Base-by-base conservation (phyloP, 192 early-diverging fungal species). In the Backusella parvicylindrica region DNA sequence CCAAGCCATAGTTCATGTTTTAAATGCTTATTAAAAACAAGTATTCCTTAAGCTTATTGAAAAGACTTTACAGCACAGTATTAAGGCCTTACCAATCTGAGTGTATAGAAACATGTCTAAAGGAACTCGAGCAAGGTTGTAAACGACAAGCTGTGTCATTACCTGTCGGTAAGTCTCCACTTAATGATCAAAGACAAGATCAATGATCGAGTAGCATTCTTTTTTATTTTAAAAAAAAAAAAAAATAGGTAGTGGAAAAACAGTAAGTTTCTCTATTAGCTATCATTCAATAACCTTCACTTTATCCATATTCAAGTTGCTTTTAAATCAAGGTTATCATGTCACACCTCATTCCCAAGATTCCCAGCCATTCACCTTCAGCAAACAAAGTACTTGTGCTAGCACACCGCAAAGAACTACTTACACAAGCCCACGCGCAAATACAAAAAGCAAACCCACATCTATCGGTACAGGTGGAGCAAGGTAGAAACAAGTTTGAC, bases 341-440 rank as follows among this genome's bases (percentile, higher is more conserved):
- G 76, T 85, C 94, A 0, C 86, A 94, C 81, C 82, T 98, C 43
- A 92, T 98, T 64, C 79, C 89, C 9, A 75, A 79, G 31, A 86
- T 98, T 7, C 90, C 89, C 0, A 38, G 71, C 4, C 91, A 90
- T 0, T 86, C 82, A 1, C 84, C 86, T 1, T 67, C 73, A 23
- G 94, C 93, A 1, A 93, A 86, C 16, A 96, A 95, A 75, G 88
- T 87, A 0, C 81, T 99, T 26, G 87, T 99, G 0, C 77, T 99
- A 21, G 97, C 96, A 1, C 97, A 99, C 79, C 87, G 96, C 30
- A 88, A 91, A 66, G 97, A 99, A 81, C 84, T 99, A 21, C 56
- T 99, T 6, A 82, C 88, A 53, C 97, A 98, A 81, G 95, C 97
- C 0, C 81, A 84, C 2, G 60, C 66, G 0, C 92, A 94, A 69